phyloP scores from a whole-genome alignment of 805 yeast genomes.

The Kurtzmaniella fragi region DNA sequence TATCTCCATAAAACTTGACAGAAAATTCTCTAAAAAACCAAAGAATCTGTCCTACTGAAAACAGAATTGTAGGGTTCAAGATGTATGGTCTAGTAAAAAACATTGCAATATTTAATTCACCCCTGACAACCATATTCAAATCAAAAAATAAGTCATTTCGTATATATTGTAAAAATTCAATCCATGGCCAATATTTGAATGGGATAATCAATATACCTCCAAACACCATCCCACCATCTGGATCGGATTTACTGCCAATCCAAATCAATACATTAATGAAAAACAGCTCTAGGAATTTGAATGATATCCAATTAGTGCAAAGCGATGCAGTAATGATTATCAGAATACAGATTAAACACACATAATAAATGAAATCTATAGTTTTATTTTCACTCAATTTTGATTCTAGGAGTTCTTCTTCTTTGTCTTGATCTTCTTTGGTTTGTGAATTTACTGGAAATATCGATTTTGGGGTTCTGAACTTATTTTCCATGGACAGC shows the following conservation, averaged over 20 bases:
- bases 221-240: constrained; percentile 17
- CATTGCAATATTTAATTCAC: not conserved
- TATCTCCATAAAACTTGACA: constrained; percentile 7
- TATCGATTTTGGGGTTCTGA: constrained; percentile 9
- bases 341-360: constrained; percentile 19
- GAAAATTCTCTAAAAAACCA: constrained; percentile 21
- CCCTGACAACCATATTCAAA: no score
- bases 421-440: constrained; percentile 13
- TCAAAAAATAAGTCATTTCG: no score
- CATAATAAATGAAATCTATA: constrained; percentile 26
- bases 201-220: constrained; percentile 17
- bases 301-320: constrained; percentile 11
- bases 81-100: constrained; percentile 5
- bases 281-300: constrained; percentile 17
- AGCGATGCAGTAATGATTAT: constrained; percentile 15
- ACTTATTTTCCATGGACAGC: constrained; percentile 21
- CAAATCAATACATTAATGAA: constrained; percentile 22
- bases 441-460: constrained; percentile 18
- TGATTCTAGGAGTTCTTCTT: constrained; percentile 9
- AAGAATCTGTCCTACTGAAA: constrained; percentile 21
- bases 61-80: constrained; percentile 8
- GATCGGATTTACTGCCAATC: constrained; percentile 24
- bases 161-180: not conserved
- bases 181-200: constrained; percentile 18
- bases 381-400: constrained; percentile 15